Base-by-base conservation (phyloP, 169 alveolate species). In the Eimeria brunetti region DNA sequence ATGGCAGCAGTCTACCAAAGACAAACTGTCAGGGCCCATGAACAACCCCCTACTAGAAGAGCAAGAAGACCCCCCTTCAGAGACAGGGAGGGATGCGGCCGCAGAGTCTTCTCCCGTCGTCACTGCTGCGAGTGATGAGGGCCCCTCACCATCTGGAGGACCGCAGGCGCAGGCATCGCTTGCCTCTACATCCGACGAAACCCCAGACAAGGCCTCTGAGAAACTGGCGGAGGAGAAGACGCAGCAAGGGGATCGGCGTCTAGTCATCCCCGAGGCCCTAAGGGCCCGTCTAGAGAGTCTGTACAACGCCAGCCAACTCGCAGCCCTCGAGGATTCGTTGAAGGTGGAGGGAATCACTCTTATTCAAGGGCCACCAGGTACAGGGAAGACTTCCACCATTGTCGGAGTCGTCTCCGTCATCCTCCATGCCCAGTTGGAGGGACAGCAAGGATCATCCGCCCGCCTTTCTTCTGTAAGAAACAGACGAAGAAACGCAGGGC, bases 341-440 rank as follows among this genome's bases (percentile, higher is more conserved):
- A 96, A 96, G 93, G 53, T 89, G 33, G 91, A 86, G 38, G 97
- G 97, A 38, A 73, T 96, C 89, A 96, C 97, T 12, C 97, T 95
- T 36, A 94, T 96, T 27, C 97, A 96, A 85, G 97, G 97, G 33
- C 97, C 97, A 7, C 97, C 97, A 1, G 97, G 97, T 38, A 96
- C 97, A 11, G 97, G 97, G 6, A 96, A 96, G 88, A 94, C 97
- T 58, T 94, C 97, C 58, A 96, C 97, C 24, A 96, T 96, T 38
- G 73, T 95, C 18, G 97, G 97, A 33, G 91, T 96, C 56, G 80
- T 96, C 16, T 78, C 96, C 24, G 97, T 94, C 44, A 60, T 96
- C 56, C 90, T 96, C 44, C 91, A 94, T 89, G 97, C 97, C 60
- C 91, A 71, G 58, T 62, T 60, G 51, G 89, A 96, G 62, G 93